phyloP scores from a whole-genome alignment of 2,329 filamentous ascomycete species.

The Aspergillus luchuensis region DNA sequence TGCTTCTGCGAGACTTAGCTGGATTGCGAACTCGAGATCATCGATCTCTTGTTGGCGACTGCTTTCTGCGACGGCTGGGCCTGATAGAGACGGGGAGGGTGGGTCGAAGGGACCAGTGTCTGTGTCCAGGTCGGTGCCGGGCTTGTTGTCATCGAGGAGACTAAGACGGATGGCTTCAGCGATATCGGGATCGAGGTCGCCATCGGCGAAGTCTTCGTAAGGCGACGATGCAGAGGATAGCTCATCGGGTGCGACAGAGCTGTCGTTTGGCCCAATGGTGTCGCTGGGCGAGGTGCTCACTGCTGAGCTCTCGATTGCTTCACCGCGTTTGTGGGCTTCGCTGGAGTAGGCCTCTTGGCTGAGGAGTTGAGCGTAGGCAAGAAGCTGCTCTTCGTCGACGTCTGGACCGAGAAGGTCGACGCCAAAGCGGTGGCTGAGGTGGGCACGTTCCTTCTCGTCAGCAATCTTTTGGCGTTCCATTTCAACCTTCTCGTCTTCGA shows the following conservation, averaged over 20 bases:
- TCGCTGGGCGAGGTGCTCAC: constrained; percentile 42
- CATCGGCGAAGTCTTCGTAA: constrained; percentile 44
- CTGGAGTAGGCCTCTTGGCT: constrained; percentile 60
- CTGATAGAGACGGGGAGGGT: constrained; percentile 6
- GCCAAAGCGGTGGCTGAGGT: constrained; percentile 78
- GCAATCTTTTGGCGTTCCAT: constrained; percentile 72
- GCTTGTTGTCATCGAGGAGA: constrained; percentile 40
- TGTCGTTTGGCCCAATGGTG: constrained; percentile 36
- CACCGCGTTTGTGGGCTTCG: constrained; percentile 51
- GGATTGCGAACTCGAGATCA: constrained; percentile 64
- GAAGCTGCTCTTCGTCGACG: constrained; percentile 61
- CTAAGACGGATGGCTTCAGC: constrained; percentile 64
- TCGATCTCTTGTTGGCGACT: constrained; percentile 52
- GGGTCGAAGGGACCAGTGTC: constrained; percentile 41
- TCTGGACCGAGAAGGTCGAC: constrained; percentile 67
- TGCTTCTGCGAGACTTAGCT: constrained; percentile 63
- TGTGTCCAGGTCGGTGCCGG: constrained; percentile 28
- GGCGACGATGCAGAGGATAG: constrained; percentile 42
- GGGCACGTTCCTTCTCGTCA: constrained; percentile 66
- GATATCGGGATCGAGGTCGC: constrained; percentile 59
- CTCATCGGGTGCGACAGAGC: constrained; percentile 32
- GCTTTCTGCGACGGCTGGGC: constrained; percentile 31
- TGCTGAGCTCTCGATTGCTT: constrained; percentile 44
- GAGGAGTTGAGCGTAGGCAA: constrained; percentile 64
- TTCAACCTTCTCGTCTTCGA: constrained; percentile 81